phyloP scores from a whole-genome alignment of 2,329 filamentous ascomycete genomes.

The Neofusicoccum ribis region DNA sequence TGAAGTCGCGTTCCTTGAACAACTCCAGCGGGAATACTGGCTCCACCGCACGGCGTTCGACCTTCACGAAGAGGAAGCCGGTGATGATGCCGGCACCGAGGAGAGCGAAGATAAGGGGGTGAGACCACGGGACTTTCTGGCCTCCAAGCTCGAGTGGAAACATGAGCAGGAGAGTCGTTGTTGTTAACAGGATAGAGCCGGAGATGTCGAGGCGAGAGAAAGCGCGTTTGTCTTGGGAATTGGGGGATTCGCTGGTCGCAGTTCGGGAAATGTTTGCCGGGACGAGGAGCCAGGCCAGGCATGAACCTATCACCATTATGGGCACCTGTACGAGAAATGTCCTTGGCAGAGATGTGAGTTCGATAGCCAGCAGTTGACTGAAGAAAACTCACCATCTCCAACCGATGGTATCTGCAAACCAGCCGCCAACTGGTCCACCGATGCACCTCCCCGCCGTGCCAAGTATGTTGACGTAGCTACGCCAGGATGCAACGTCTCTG shows the following conservation, averaged over 20 bases:
- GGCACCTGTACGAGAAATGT: conserved; percentile 61
- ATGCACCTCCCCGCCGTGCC: conserved; percentile 52
- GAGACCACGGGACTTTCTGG: conserved; percentile 33
- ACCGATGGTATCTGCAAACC: conserved; percentile 61
- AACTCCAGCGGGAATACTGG: conserved; percentile 61
- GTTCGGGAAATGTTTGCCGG: conserved; percentile 11
- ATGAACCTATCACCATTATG: conserved; percentile 52
- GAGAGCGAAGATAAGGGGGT: conserved; percentile 33
- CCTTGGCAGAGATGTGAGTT: conserved; percentile 31
- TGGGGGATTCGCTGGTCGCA: not conserved
- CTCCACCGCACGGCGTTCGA: conserved; percentile 49
- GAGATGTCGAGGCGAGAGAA: conserved; percentile 60
- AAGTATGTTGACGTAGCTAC: conserved; percentile 54
- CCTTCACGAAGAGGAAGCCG: conserved; percentile 30
- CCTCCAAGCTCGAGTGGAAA: conserved; percentile 53
- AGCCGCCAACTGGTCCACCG: conserved; percentile 60
- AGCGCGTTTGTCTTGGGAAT: conserved; percentile 25
- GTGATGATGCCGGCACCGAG: conserved; percentile 34
- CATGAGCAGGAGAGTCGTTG: conserved; percentile 46
- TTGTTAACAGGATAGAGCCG: conserved; percentile 51
- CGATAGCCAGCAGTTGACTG: not conserved
- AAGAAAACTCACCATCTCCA: conserved; percentile 59
- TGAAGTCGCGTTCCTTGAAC: conserved; percentile 53
- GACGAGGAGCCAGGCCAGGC: conserved; percentile 43
- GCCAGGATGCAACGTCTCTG: conserved; percentile 49